Evolutionary conservation across 2,329 filamentous ascomycete genomes (phyloP).

Genomic region (Lecanoromycetidae sp.): DNA sequence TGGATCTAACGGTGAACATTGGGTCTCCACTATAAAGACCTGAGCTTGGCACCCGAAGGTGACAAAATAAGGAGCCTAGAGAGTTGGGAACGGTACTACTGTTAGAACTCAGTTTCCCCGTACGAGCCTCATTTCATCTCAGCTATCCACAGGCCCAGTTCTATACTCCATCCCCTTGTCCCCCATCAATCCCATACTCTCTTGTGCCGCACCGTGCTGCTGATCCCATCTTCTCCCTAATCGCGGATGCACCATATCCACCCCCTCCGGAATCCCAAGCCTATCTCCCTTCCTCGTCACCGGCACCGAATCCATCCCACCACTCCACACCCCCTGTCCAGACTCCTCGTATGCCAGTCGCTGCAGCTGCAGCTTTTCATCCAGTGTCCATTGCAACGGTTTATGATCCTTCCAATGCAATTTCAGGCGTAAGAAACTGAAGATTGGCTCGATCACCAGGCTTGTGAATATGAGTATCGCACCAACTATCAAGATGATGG

Average conservation of each 20-base stretch:
- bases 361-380: conserved; percentile 21
- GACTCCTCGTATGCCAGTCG: conserved; percentile 20
- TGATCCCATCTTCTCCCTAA: not conserved
- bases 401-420: conserved; percentile 12
- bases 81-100: no score
- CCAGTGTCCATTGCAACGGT: conserved; percentile 17
- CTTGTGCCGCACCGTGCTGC: not conserved
- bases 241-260: not conserved
- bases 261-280: conserved; percentile 5
- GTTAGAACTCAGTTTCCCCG: no score
- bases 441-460: conserved; percentile 16
- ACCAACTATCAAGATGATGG: conserved; percentile 20
- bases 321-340: conserved; percentile 18
- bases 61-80: no score
- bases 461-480: conserved; percentile 14
- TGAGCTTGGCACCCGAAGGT: no score
- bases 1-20: no score
- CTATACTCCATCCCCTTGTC: not conserved
- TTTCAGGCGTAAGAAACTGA: conserved; percentile 13
- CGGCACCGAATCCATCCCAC: conserved; percentile 8
- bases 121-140: no score
- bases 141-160: not conserved
- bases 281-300: conserved; percentile 9
- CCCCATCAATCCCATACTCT: not conserved
- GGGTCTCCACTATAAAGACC: no score